phyloP scores from a whole-genome alignment of 2,329 filamentous ascomycete species.

The Xylariaceae sp. region DNA sequence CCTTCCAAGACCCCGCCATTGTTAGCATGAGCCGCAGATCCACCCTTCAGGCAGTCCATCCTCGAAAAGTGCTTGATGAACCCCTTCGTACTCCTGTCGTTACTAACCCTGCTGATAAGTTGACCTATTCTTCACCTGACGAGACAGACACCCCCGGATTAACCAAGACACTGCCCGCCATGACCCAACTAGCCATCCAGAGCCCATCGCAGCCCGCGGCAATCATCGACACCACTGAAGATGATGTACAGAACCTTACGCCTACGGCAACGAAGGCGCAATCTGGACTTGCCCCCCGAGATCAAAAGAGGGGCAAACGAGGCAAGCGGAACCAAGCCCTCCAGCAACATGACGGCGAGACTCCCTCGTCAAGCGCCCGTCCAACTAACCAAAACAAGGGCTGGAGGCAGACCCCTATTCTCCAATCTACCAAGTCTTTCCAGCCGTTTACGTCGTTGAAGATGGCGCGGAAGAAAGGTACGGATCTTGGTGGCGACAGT shows the following conservation, averaged over 20 bases:
- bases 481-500: slow-evolving; percentile 49
- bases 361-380: slow-evolving; percentile 20
- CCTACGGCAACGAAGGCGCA: slow-evolving; percentile 17
- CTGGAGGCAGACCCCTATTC: slow-evolving; percentile 56
- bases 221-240: slow-evolving; percentile 19
- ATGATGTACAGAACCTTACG: slow-evolving; percentile 20
- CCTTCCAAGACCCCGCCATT: slow-evolving; percentile 78
- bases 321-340: slow-evolving; percentile 22
- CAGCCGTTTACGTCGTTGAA: slow-evolving; percentile 59
- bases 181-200: slow-evolving; percentile 19
- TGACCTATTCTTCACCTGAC: slow-evolving; percentile 26
- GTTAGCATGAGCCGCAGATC: slow-evolving; percentile 57
- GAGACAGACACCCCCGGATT: slow-evolving; percentile 23
- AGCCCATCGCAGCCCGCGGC: slow-evolving; percentile 14
- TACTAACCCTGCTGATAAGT: slow-evolving; percentile 23
- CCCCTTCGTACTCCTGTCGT: slow-evolving; percentile 29
- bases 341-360: slow-evolving; percentile 15
- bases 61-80: slow-evolving; percentile 31
- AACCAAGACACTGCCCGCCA: slow-evolving; percentile 5
- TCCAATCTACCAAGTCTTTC: slow-evolving; percentile 56
- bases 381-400: slow-evolving; percentile 41
- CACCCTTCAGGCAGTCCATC: slow-evolving; percentile 24
- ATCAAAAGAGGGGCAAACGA: slow-evolving; percentile 24
- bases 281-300: slow-evolving; percentile 13
- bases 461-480: slow-evolving; percentile 43